A percentile compares a stretch with the other conserved stretches of the same genome.
Conservation (phyloP, 257 asterid species). For the Scutellaria baicalensis region DNA sequence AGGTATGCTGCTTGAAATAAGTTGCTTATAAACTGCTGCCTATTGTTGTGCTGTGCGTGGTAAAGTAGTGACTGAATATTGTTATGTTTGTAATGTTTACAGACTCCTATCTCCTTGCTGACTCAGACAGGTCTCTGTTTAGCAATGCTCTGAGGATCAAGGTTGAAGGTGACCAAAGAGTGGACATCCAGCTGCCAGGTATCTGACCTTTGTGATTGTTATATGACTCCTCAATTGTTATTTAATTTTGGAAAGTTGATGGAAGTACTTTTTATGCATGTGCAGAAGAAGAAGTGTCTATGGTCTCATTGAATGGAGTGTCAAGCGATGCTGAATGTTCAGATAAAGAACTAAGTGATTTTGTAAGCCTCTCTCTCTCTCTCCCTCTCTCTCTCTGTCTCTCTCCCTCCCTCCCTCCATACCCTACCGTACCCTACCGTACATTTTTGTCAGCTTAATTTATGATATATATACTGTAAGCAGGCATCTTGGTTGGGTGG, state of each 20-base stretch:
- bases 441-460: neutral
- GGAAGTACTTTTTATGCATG: slow-evolving; percentile 4
- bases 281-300: slow-evolving; percentile 61
- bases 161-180: slow-evolving; percentile 44
- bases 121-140: slow-evolving; percentile 26
- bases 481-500: slow-evolving; percentile 94
- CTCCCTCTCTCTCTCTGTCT: neutral
- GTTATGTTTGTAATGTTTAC: slow-evolving; percentile 5
- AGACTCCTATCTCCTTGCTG: slow-evolving; percentile 35
- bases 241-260: slow-evolving; percentile 4
- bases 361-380: slow-evolving; percentile 46
- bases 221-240: neutral
- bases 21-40: neutral
- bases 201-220: slow-evolving; percentile 17
- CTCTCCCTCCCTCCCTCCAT: too few relatives aligned
- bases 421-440: neutral
- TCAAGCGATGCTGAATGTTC: slow-evolving; percentile 46
- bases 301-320: slow-evolving; percentile 51
- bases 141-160: slow-evolving; percentile 41
- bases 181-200: slow-evolving; percentile 75
- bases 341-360: slow-evolving; percentile 65
- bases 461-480: slow-evolving; percentile 10
- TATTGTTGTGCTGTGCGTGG: neutral
- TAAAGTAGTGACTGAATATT: slow-evolving; percentile 11
- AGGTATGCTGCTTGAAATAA: slow-evolving; percentile 36